Conservation (phyloP, 768 basidiomycete species). For the Rhizopogon roseolus region DNA sequence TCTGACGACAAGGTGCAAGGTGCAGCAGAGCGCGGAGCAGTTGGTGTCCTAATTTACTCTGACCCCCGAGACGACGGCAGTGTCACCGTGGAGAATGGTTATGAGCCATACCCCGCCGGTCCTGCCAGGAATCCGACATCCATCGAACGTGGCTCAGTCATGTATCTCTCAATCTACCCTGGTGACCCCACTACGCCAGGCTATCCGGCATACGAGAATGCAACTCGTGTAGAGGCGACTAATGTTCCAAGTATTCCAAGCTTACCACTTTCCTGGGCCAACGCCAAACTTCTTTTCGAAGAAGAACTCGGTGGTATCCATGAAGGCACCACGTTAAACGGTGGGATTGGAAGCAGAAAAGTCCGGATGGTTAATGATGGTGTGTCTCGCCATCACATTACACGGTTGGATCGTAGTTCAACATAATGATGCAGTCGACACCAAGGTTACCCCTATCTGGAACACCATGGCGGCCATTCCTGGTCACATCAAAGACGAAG, state of each 20-base stretch:
- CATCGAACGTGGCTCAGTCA: conserved; percentile 85
- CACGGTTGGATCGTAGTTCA: neutral
- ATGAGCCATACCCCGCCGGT: conserved; percentile 67
- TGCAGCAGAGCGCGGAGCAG: conserved; percentile 79
- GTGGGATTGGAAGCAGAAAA: conserved; percentile 41
- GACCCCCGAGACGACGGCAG: conserved; percentile 85
- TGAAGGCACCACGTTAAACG: conserved; percentile 38
- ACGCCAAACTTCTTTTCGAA: conserved; percentile 64
- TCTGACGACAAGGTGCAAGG: conserved; percentile 55
- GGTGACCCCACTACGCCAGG: conserved; percentile 88
- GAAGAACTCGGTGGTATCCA: conserved; percentile 44
- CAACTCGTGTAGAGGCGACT: conserved; percentile 52
- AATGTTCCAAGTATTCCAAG: conserved; percentile 78
- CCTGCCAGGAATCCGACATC: conserved; percentile 84
- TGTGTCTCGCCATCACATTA: conserved; percentile 13
- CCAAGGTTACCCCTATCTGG: conserved; percentile 84
- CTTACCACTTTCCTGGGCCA: conserved; percentile 83
- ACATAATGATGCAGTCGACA: conserved; percentile 47
- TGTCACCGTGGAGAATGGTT: conserved; percentile 74
- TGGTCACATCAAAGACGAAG: conserved; percentile 78
- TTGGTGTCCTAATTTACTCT: conserved; percentile 75
- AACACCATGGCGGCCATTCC: conserved; percentile 83
- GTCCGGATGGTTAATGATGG: conserved; percentile 55
- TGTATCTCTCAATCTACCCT: conserved; percentile 61
- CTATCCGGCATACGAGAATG: conserved; percentile 80